Percentiles rank a stretch among this genome's conserved stretches.
Conservation (phyloP, 1,284 basidiomycete genomes). For the Coniferiporia weirii region DNA sequence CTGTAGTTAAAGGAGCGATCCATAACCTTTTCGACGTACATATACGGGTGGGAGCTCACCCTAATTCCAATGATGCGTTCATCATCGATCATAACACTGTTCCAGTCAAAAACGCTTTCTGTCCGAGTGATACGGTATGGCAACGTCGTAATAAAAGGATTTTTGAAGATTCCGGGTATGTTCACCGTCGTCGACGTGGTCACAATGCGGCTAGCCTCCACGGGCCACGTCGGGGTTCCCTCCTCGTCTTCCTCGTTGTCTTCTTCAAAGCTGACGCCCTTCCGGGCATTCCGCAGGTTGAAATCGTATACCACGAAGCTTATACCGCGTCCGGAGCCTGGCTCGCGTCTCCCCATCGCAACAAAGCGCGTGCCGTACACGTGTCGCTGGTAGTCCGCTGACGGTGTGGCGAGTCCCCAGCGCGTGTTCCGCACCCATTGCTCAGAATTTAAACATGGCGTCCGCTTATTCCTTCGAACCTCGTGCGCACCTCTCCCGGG, state of each 20-base stretch:
- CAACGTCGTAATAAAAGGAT: constrained; percentile 2
- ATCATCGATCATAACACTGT: constrained; percentile 12
- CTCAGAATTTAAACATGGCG: neutral
- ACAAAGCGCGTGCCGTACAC: constrained; percentile 7
- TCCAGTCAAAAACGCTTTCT: constrained; percentile 12
- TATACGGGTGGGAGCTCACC: neutral
- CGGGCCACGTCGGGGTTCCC: neutral
- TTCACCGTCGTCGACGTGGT: neutral
- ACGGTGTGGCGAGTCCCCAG: constrained; percentile 8
- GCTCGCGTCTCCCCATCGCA: constrained; percentile 2
- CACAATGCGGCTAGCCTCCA: neutral
- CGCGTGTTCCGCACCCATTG: constrained; percentile 10
- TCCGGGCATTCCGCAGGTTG: constrained; percentile 8
- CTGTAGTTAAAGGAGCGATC: neutral
- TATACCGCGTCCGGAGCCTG: neutral
- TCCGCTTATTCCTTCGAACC: neutral
- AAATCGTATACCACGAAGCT: constrained; percentile 8
- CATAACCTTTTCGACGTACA: neutral
- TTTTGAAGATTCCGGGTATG: constrained; percentile 10
- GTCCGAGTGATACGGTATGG: constrained; percentile 12
- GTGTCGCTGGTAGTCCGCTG: neutral
- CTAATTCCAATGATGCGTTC: constrained; percentile 14
- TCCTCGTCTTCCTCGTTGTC: constrained; percentile 8
- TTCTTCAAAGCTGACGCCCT: neutral
- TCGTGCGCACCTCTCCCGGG: neutral